A percentile compares a stretch with the other conserved stretches of the same genome.
phyloP scores from a whole-genome alignment of 768 basidiomycete species.

The Suillus bovinus region DNA sequence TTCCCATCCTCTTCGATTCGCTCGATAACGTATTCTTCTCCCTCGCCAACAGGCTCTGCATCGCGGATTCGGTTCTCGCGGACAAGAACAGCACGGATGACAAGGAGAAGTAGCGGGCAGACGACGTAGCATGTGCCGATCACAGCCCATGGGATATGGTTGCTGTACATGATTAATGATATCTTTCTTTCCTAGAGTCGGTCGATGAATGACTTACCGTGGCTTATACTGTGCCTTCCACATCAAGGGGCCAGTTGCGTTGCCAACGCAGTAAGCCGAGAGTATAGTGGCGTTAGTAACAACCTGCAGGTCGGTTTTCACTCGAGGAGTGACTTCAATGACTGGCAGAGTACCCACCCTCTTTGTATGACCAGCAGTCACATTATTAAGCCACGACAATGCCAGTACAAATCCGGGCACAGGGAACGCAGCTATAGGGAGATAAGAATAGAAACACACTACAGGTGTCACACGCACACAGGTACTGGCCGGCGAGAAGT shows the following conservation, averaged over 20 bases:
- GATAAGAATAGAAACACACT: not conserved
- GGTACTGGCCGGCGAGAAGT: conserved; percentile 50
- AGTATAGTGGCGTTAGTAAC: not conserved
- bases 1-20: not conserved
- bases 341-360: not conserved
- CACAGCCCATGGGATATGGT: not conserved
- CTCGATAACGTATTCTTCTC: not conserved
- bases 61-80: not conserved
- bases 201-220: not conserved
- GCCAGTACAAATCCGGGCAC: not conserved
- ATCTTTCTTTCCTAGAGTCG: not conserved
- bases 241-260: not conserved
- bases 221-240: not conserved
- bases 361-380: not conserved
- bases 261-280: not conserved
- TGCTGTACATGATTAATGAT: not conserved
- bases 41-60: not conserved
- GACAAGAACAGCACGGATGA: not conserved
- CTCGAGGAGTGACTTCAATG: not conserved
- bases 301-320: not conserved
- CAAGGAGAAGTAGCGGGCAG: not conserved
- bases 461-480: conserved; percentile 36
- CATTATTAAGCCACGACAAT: not conserved
- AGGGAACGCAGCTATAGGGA: conserved; percentile 19
- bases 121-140: not conserved